Evolutionary conservation across 441 rosid species (phyloP), one percentile per base, ranked within the genome.

Genomic region (Biscutella auriculata): DNA sequence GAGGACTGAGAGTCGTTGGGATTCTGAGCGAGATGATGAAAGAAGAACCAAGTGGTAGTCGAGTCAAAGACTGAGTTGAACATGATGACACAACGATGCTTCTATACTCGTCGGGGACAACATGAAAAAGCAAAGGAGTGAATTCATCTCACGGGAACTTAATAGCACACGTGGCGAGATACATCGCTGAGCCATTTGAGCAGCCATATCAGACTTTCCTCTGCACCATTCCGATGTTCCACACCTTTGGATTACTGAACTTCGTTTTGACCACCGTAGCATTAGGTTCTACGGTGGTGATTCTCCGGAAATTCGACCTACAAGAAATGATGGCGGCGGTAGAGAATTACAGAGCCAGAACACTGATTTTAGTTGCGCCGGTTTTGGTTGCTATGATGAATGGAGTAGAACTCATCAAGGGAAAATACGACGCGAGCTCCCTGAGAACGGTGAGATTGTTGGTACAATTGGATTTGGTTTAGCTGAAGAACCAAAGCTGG

Each of bases 41-140:
- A 17, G 75, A 44, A 43, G 67, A 65, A 53, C 79, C 82, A 9
- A 59, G 65, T 4, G 68, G 13, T 33, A 56, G 12, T 9, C 79
- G 77, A 47, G 74, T 83, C 19, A 79, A 62, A 64, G 79, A 85
- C 16, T 79, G 79, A 62, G 81, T 91, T 37, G 25, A 57, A 66
- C 69, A 73, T 52, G 76, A 87, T 21, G 93, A 91, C 58, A 79
- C 85, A 2, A 95, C 97, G 1, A 72, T 83, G 30, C 73, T 87
- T 3, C 95, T 87, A 2, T 87, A 87, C 78, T 91, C 96, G 3
- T 91, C 97, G 0, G 95, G 97, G 10, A 91, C 97, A 0, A 87
- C 96, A 0, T 93, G 97, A n/a, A 73, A 53, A 9, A 87, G 95
- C 73, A 91, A 87, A 58, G 97, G 97, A 30, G 96, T 91, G 61